Evolutionary conservation across 306 rosid genomes (phyloP), one percentile per base, ranked within the genome.

Genomic region (Senna siamea): DNA sequence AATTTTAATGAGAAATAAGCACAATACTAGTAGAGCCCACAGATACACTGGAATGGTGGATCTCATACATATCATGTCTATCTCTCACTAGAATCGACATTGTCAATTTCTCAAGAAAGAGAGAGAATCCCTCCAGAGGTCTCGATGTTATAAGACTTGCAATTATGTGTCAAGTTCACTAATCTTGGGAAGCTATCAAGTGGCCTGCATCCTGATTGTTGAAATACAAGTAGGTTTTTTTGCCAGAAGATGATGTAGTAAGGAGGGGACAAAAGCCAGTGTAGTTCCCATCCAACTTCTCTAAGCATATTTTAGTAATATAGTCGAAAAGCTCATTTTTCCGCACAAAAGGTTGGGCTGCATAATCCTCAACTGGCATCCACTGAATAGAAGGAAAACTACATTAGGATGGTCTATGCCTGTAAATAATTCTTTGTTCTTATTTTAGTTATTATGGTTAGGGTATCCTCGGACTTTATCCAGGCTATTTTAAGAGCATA

Each of bases 281-380:
- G 76, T 86, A 90, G 56, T 73, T 79, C 44, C 81, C 54, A 5
- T 86, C 81, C 53, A 79, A 47, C 83, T 89, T 90, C 7, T 89
- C 78, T 57, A 84, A n/a, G 75, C 97, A 93, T 78, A 93, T 66
- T 72, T 89, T 77, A 2, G 89, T 64, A 47, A 87, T 5, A 5
- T 70, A 76, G 66, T 76, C 67, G 65, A 93, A 91, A 54, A 55
- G 73, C 69, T 85, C 80, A 23, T 85, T 63, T 10, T 77, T 22
- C 66, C 50, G 81, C 75, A 87, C 64, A 56, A 89, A 89, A 34
- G 92, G 79, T 76, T 93, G 98, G 15, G 82, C 81, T 67, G 82
- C 88, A 76, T 90, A 90, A 6, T 90, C 93, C 67, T 83, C 78
- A 54, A 87, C 9, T 0, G 88, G 83, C 92, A 93, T 93, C 98